Base-by-base conservation (phyloP, 1,139 yeast genomes). In the Tardiomyces digboiensis region DNA sequence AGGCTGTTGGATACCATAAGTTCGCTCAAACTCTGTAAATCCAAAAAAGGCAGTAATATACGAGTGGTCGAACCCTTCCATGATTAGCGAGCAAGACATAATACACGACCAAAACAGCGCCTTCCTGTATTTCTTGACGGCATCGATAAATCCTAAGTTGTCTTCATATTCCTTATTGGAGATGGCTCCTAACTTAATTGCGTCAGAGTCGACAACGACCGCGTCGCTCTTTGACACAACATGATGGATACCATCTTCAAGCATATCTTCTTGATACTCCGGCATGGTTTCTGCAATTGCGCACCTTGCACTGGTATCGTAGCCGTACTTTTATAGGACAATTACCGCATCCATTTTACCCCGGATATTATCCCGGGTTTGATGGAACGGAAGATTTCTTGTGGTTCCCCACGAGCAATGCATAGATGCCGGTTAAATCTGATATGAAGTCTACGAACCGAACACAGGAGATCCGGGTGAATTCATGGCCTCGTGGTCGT, bases 1-100 rank as follows among this genome's bases (percentile, higher is more conserved):
- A 16, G 33, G 33, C 22, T 21, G 22, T 22, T 7, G 29, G 19
- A 19, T 21, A 14, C 78, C 78, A 47, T 63, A 74, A 49, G 62
- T 63, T 36, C 56, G 51, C 39, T 53, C 54, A 52, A 74, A 74
- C 6, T 69, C 61, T 2, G 70, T 68, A 52, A 67, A 60, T 2
- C 73, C 73, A 52, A 63, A 72, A 54, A 74, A 66, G 2, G 67
- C 60, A 29, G 56, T 53, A 44, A 71, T 52, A 44, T 71, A 56
- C 37, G 55, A 56, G 29, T 60, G 53, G 49, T 72, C 76, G 54
- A 68, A 72, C 23, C 76, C 76, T 48, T 69, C 75, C 75, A 70
- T 71, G 44, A 71, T 53, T 40, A 72, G 56, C 26, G 70, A 66
- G 14, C 64, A 52, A 1, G 73, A 67, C 44, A 71, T 56, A 26